These are phyloP conservation scores for Lentinula guzmanii DNA, from an alignment of 768 basidiomycete genomes.

Conservation along the genomic window DNA sequence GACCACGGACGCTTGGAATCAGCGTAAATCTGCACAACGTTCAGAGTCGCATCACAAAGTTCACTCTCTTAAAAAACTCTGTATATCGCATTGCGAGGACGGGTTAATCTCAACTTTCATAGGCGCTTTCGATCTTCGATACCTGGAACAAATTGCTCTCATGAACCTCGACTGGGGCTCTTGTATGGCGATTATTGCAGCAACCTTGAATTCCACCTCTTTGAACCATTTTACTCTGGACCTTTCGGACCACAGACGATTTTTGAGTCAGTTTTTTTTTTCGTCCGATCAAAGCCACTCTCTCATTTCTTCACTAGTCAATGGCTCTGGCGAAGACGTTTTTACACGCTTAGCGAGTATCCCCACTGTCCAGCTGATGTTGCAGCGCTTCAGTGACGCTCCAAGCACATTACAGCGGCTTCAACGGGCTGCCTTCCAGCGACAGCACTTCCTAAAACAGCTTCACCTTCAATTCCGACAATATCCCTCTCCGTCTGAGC, in stretches of 20 bases:
- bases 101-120: neutral
- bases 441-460: neutral
- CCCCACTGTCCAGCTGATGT: neutral
- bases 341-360: neutral
- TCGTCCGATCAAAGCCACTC: neutral
- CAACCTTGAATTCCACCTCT: neutral
- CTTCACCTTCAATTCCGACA: neutral
- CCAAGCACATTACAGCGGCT: neutral
- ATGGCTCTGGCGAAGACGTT: neutral
- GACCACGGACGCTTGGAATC: neutral
- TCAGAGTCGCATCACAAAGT: neutral
- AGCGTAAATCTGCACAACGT: neutral
- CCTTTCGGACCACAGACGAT: neutral
- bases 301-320: neutral
- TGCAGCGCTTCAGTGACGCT: neutral
- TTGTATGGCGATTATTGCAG: neutral
- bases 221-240: neutral
- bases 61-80: neutral
- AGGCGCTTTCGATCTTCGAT: neutral
- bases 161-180: neutral
- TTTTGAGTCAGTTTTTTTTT: neutral
- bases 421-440: neutral
- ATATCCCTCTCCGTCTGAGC: neutral
- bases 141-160: neutral
- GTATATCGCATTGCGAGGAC: neutral